Conservation (phyloP, 495 filamentous ascomycete species). For the Cercophora samala region DNA sequence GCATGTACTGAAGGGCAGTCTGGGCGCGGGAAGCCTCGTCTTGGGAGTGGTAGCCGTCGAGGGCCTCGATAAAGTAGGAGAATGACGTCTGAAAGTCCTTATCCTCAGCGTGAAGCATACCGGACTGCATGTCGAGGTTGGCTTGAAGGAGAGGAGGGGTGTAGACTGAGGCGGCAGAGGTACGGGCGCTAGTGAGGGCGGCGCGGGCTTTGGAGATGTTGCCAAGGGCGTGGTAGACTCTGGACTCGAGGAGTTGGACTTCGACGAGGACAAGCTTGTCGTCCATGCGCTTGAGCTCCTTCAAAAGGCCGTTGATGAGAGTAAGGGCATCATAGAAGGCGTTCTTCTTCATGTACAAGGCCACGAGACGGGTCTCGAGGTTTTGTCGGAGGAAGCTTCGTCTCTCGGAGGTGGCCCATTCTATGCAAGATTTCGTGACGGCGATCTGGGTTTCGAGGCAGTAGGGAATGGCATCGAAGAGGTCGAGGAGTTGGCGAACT, state of each 20-base stretch:
- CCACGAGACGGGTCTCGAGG: constrained; percentile 92
- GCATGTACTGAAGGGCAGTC: constrained; percentile 96
- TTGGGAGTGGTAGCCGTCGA: constrained; percentile 93
- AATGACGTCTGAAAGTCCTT: constrained; percentile 97
- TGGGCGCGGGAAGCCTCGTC: constrained; percentile 83
- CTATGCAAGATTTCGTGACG: constrained; percentile 96
- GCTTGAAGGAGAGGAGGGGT: constrained; percentile 93
- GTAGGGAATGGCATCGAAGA: constrained; percentile 90
- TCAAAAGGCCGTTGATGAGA: constrained; percentile 91
- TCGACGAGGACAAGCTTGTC: constrained; percentile 99
- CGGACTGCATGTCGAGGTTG: constrained; percentile 96
- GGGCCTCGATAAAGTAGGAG: constrained; percentile 98
- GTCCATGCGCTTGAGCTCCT: constrained; percentile 94
- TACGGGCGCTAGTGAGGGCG: constrained; percentile 88
- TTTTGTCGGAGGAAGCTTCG: constrained; percentile 95
- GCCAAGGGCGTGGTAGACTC: constrained; percentile 94
- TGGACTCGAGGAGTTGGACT: constrained; percentile 93
- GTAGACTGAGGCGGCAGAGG: constrained; percentile 93
- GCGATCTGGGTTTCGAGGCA: constrained; percentile 87
- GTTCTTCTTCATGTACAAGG: constrained; percentile 91
- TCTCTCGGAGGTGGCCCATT: constrained; percentile 93
- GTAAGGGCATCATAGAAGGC: constrained; percentile 95
- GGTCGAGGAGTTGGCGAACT: constrained; percentile 97
- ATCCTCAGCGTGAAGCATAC: constrained; percentile 97
- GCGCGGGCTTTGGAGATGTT: constrained; percentile 96